phyloP scores from a whole-genome alignment of 495 filamentous ascomycete genomes.

The Penicillium chermesinum region DNA sequence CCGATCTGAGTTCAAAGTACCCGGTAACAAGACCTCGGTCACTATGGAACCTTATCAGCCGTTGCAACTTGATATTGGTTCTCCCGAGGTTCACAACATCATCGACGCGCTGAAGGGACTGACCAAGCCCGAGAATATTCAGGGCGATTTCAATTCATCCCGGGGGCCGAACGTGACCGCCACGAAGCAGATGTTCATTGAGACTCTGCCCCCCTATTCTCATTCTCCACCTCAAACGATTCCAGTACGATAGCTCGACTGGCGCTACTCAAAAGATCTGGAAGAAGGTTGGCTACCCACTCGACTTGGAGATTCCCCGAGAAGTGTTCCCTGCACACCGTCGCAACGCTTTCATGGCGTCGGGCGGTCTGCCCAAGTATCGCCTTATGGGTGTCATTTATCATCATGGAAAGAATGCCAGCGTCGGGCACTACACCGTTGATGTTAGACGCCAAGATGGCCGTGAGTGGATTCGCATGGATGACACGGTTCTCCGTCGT shows the following conservation, averaged over 20 bases:
- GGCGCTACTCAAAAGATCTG: constrained; percentile 92
- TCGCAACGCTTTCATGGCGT: constrained; percentile 56
- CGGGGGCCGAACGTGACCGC: constrained; percentile 71
- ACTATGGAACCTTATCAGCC: constrained; percentile 92
- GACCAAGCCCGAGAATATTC: constrained; percentile 75
- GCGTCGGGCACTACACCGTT: constrained; percentile 93
- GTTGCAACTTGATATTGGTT: constrained; percentile 88
- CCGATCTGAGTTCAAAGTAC: constrained; percentile 81
- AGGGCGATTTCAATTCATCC: constrained; percentile 81
- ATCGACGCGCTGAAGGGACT: constrained; percentile 83
- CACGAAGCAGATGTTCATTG: constrained; percentile 92
- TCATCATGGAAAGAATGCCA: constrained; percentile 93
- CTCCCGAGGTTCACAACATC: constrained; percentile 80
- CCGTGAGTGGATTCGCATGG: constrained; percentile 89
- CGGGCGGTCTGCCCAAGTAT: constrained; percentile 71
- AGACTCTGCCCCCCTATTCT: constrained; percentile 87
- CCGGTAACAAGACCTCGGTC: constrained; percentile 82
- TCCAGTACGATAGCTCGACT: constrained; percentile 87
- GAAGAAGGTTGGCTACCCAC: constrained; percentile 94
- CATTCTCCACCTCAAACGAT: constrained; percentile 93
- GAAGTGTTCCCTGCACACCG: constrained; percentile 81
- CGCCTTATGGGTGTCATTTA: constrained; percentile 88
- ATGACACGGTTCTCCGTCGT: constrained; percentile 86
- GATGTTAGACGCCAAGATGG: constrained; percentile 93
- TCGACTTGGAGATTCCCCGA: constrained; percentile 88